Conservation (phyloP, 2,329 filamentous ascomycete genomes). For the Cephalotrichum gorgonifer region DNA sequence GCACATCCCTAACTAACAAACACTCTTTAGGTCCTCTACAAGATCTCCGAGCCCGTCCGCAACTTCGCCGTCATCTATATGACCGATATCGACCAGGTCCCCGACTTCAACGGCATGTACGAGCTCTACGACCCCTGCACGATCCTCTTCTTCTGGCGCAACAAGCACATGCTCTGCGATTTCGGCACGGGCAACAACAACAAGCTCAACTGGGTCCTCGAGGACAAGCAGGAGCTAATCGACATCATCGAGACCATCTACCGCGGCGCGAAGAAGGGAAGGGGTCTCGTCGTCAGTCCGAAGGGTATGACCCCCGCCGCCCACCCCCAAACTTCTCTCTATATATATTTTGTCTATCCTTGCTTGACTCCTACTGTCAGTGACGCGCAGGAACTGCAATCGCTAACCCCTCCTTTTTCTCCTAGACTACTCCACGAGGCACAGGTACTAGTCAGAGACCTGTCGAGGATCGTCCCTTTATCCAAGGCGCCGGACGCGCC, state of each 20-base stretch:
- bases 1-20: too few relatives aligned
- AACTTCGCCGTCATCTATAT: constrained; percentile 90
- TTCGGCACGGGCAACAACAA: constrained; percentile 98
- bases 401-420: neutral
- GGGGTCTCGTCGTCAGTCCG: constrained; percentile 90
- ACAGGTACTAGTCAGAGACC: constrained; percentile 25
- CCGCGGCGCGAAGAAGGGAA: constrained; percentile 93
- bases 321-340: neutral
- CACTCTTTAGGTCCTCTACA: constrained; percentile 70
- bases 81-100: constrained; percentile 84
- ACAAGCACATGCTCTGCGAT: constrained; percentile 35
- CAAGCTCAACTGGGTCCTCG: constrained; percentile 86
- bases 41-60: constrained; percentile 85
- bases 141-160: constrained; percentile 45
- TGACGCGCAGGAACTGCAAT: too few relatives aligned
- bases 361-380: neutral
- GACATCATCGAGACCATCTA: constrained; percentile 99
- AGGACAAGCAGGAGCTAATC: constrained; percentile 97
- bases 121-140: constrained; percentile 84
- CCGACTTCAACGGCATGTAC: constrained; percentile 96
- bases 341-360: neutral
- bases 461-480: too few relatives aligned
- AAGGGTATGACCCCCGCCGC: constrained; percentile 43
- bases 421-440: constrained; percentile 24
- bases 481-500: too few relatives aligned